A percentile compares a stretch with the other conserved stretches of the same genome.
Conservation (phyloP, 305 asterid genomes). For the Solanum hybrid region DNA sequence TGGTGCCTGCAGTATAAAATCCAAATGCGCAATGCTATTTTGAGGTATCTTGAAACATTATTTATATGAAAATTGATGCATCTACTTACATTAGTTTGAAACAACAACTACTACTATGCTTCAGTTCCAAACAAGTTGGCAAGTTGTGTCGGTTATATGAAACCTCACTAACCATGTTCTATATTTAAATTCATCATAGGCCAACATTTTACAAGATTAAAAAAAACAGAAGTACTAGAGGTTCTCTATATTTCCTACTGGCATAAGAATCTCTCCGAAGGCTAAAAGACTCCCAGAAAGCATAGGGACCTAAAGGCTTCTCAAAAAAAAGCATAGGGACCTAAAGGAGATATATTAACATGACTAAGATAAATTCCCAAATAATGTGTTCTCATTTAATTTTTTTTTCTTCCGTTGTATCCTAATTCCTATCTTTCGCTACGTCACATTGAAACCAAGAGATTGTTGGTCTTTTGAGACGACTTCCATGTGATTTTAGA, state of each 20-base stretch:
- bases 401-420: neutral
- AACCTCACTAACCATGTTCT: neutral
- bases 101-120: neutral
- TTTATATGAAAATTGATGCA: neutral
- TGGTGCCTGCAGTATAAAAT: neutral
- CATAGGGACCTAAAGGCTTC: neutral
- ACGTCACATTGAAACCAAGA: neutral
- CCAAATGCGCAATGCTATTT: neutral
- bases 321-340: neutral
- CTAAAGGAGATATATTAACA: neutral
- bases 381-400: neutral
- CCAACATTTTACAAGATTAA: neutral
- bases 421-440: neutral
- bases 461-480: neutral
- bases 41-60: neutral
- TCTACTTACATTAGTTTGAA: neutral
- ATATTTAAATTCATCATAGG: neutral
- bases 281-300: neutral
- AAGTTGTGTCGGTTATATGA: neutral
- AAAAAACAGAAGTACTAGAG: neutral
- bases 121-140: neutral
- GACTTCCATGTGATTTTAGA: neutral
- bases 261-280: neutral
- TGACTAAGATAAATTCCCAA: neutral
- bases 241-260: neutral